phyloP scores from a whole-genome alignment of 495 filamentous ascomycete species.

The Tetracladium marchalianum region DNA sequence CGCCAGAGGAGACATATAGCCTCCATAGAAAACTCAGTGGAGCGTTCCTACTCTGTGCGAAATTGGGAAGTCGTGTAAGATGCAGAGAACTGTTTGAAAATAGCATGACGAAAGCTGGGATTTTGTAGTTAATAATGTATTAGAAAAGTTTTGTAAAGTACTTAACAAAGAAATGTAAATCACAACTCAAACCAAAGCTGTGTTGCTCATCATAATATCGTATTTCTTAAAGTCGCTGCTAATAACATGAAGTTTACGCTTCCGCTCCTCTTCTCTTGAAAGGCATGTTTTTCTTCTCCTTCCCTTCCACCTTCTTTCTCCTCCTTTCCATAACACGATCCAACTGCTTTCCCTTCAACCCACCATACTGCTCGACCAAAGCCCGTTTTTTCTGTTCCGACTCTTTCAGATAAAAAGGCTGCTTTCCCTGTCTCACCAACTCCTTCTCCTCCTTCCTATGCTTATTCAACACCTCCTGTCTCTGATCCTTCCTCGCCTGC shows the following conservation, averaged over 20 bases:
- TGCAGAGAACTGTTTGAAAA: constrained; percentile 72
- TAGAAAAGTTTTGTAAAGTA: not conserved
- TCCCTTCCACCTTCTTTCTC: constrained; percentile 71
- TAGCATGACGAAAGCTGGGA: constrained; percentile 18
- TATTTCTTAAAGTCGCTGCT: not conserved
- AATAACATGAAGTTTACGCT: not conserved
- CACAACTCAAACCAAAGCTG: not conserved
- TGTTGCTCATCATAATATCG: not conserved
- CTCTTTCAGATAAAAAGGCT: constrained; percentile 87
- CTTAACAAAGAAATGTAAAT: not conserved
- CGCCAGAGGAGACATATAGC: constrained; percentile 96
- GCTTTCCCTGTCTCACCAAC: constrained; percentile 75
- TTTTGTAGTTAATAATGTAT: constrained; percentile 3
- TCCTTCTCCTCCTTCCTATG: constrained; percentile 79
- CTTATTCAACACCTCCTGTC: constrained; percentile 52
- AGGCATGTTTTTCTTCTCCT: constrained; percentile 76
- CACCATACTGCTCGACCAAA: constrained; percentile 65
- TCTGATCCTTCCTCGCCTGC: constrained; percentile 53
- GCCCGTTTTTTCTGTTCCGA: constrained; percentile 79
- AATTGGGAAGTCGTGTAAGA: constrained; percentile 67
- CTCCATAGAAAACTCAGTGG: constrained; percentile 93
- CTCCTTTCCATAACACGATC: constrained; percentile 71
- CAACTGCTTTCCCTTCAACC: constrained; percentile 71
- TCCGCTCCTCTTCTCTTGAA: constrained; percentile 42
- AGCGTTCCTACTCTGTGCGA: constrained; percentile 86